Evolutionary conservation across 345 rosid species (phyloP).

Genomic region (Syzygium oleosum): DNA sequence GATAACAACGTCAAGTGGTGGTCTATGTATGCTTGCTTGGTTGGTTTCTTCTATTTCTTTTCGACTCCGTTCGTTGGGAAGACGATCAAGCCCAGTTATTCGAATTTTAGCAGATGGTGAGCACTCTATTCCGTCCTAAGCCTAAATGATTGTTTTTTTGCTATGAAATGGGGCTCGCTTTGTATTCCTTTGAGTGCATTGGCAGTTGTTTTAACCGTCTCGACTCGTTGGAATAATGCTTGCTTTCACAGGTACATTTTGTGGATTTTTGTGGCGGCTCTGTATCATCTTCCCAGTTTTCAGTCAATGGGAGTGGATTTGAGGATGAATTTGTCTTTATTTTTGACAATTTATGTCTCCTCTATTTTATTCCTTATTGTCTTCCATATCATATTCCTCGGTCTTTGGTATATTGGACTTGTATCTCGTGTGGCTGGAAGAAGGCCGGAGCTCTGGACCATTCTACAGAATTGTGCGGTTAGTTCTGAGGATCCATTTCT

Average conservation of each 20-base stretch:
- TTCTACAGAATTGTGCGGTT: slow-evolving; percentile 93
- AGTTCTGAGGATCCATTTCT: slow-evolving; percentile 20
- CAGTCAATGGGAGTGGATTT: slow-evolving; percentile 98
- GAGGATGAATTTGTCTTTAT: slow-evolving; percentile 99
- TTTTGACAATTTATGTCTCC: slow-evolving; percentile 73
- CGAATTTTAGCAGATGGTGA: slow-evolving; percentile 96
- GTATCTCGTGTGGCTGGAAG: slow-evolving; percentile 93
- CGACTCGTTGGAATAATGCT: neutral
- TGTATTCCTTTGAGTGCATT: neutral
- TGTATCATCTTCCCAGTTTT: slow-evolving; percentile 98
- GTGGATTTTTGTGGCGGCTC: slow-evolving; percentile 96
- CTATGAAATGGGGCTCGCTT: neutral
- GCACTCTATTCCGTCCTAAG: slow-evolving; percentile 9
- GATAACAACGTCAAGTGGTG: slow-evolving; percentile 92
- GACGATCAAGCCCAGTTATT: slow-evolving; percentile 92
- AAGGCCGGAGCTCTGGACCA: slow-evolving; percentile 86
- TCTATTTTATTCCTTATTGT: slow-evolving; percentile 88
- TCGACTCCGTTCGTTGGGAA: slow-evolving; percentile 94
- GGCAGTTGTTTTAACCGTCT: neutral
- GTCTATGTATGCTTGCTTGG: slow-evolving; percentile 98
- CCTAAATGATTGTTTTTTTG: neutral
- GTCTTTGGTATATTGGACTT: slow-evolving; percentile 89
- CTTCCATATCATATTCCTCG: slow-evolving; percentile 84
- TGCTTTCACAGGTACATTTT: slow-evolving; percentile 72
- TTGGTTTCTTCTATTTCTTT: slow-evolving; percentile 98